These are phyloP conservation scores for Microsporum audouinii DNA, from an alignment of 2,329 filamentous ascomycete species.

Conservation along the genomic window DNA sequence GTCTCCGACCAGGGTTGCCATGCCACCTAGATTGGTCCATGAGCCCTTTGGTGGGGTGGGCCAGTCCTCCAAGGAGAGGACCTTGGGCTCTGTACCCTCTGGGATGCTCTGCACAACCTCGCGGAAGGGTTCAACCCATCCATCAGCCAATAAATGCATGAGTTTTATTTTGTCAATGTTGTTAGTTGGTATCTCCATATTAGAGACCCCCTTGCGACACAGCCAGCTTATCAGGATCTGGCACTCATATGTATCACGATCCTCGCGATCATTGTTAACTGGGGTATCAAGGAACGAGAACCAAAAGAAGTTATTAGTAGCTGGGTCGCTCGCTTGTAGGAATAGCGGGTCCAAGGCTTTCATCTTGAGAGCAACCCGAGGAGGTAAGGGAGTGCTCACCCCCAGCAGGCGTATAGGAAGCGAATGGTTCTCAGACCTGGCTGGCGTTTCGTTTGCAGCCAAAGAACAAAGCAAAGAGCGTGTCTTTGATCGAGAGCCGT, in stretches of 20 bases:
- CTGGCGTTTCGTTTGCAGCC: not conserved
- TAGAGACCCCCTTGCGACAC: constrained; percentile 27
- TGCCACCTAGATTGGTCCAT: constrained; percentile 28
- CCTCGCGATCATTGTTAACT: constrained; percentile 26
- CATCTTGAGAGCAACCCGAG: constrained; percentile 34
- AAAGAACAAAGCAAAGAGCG: constrained; percentile 26
- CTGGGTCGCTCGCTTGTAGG: constrained; percentile 44
- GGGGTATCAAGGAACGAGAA: constrained; percentile 30
- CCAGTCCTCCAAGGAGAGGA: constrained; percentile 41
- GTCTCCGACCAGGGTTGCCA: constrained; percentile 43
- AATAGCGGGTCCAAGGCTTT: constrained; percentile 43
- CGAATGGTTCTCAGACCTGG: constrained; percentile 22
- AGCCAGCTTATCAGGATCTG: constrained; percentile 47
- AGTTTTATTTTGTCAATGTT: constrained; percentile 32
- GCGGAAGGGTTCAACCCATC: constrained; percentile 43
- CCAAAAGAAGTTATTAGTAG: constrained; percentile 43
- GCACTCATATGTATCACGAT: constrained; percentile 32
- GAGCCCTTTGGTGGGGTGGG: constrained; percentile 29
- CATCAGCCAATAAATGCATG: constrained; percentile 35
- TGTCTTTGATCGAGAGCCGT: constrained; percentile 39
- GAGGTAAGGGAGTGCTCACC: constrained; percentile 33
- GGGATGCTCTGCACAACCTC: constrained; percentile 35
- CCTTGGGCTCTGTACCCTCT: constrained; percentile 33
- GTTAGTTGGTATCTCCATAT: constrained; percentile 32
- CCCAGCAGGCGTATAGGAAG: constrained; percentile 43